A percentile compares a stretch with the other conserved stretches of the same genome.
phyloP scores from a whole-genome alignment of 2,329 filamentous ascomycete genomes.

The Conoideocrella luteorostrata region DNA sequence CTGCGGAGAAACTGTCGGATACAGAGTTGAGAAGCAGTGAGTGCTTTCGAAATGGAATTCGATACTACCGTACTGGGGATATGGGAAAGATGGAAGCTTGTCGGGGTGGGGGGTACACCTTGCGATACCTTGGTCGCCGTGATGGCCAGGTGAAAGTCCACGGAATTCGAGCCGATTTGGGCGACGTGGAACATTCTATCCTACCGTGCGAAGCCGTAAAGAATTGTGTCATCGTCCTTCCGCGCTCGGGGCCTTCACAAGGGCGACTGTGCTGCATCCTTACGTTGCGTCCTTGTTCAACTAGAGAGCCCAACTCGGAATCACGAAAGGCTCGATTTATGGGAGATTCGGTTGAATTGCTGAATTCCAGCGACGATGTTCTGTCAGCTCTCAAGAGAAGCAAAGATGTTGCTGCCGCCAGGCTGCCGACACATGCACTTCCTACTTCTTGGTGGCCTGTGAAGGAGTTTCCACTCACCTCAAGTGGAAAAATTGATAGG shows the following conservation, averaged over 20 bases:
- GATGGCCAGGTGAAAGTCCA: constrained; percentile 1
- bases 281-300: too few relatives aligned
- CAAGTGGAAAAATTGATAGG: not conserved
- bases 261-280: not conserved
- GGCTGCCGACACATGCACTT: not conserved
- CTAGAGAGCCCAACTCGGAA: not conserved
- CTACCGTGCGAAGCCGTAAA: not conserved
- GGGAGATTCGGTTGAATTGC: not conserved
- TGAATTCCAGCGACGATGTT: too few relatives aligned
- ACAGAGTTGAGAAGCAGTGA: too few relatives aligned
- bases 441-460: constrained; percentile 1
- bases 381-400: not conserved
- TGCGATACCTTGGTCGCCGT: not conserved
- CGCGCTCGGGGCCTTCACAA: not conserved
- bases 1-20: not conserved
- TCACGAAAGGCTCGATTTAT: not conserved
- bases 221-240: not conserved
- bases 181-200: not conserved
- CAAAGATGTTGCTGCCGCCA: not conserved
- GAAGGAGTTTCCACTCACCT: not conserved
- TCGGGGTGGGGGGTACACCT: not conserved
- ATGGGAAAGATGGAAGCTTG: not conserved
- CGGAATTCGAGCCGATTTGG: not conserved
- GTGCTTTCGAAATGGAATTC: not conserved
- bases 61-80: not conserved